These are phyloP conservation scores for Penicillium diatomitis DNA, from an alignment of 495 filamentous ascomycete species.

Conservation along the genomic window DNA sequence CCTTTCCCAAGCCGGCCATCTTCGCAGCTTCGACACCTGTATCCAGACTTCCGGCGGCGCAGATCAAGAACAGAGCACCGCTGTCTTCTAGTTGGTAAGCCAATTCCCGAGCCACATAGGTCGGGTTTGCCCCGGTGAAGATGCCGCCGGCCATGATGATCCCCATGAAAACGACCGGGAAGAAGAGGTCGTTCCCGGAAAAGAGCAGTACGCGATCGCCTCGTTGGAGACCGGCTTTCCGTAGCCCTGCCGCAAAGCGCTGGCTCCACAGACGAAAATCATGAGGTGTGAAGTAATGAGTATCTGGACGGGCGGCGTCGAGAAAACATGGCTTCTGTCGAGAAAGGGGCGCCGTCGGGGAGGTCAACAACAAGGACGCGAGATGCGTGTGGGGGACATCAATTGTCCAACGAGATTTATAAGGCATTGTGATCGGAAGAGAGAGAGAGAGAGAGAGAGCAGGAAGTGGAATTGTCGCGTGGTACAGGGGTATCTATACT, in stretches of 20 bases:
- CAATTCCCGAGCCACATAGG: constrained; percentile 60
- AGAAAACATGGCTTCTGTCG: constrained; percentile 36
- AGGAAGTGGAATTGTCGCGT: background rate
- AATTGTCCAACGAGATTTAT: constrained; percentile 42
- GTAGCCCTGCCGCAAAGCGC: constrained; percentile 62
- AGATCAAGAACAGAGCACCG: constrained; percentile 55
- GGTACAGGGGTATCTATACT: too few species aligned
- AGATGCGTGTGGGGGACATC: constrained; percentile 41
- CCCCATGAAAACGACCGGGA: constrained; percentile 62
- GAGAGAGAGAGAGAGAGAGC: background rate
- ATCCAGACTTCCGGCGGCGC: constrained; percentile 37
- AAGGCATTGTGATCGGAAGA: constrained; percentile 32
- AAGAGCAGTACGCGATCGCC: constrained; percentile 70
- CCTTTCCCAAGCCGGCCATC: constrained; percentile 25
- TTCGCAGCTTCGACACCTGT: constrained; percentile 36
- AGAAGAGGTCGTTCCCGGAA: constrained; percentile 65
- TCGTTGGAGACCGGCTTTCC: constrained; percentile 49
- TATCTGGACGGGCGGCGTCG: constrained; percentile 47
- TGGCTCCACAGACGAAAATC: constrained; percentile 61
- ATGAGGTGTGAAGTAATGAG: constrained; percentile 44
- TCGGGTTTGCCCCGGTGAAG: constrained; percentile 73
- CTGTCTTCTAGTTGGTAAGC: constrained; percentile 67
- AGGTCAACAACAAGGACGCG: constrained; percentile 40
- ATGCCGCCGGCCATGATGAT: constrained; percentile 69
- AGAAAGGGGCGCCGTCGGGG: constrained; percentile 37